Evolutionary conservation across 352 stramenopile species (phyloP).

Genomic region (Phytophthora tentaculata): DNA sequence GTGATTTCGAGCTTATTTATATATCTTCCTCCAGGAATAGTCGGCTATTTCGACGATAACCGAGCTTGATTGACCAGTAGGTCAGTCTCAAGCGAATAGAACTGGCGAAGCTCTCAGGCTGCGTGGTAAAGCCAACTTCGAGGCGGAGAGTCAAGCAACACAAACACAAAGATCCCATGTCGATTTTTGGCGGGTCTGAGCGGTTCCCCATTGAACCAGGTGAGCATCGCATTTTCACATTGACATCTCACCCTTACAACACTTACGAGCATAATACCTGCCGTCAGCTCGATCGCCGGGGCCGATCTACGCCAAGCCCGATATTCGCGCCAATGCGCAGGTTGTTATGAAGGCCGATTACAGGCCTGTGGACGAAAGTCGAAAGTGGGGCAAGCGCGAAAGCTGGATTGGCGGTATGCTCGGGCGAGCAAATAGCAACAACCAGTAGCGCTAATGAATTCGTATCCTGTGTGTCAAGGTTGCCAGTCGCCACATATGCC

Average conservation of each 20-base stretch:
- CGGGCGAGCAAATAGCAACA: neutral
- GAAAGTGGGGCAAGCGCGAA: constrained; percentile 78
- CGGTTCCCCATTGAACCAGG: constrained; percentile 75
- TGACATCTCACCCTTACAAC: neutral
- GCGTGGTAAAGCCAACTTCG: too few species aligned
- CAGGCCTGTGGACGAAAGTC: constrained; percentile 64
- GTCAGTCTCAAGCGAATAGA: too few species aligned
- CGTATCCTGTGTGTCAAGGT: constrained; percentile 19
- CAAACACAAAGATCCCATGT: constrained; percentile 43
- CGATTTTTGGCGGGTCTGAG: constrained; percentile 83
- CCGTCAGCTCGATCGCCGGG: constrained; percentile 64
- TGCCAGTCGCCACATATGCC: constrained; percentile 56
- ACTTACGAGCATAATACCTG: neutral
- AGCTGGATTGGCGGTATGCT: constrained; percentile 79
- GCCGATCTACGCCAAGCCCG: constrained; percentile 72
- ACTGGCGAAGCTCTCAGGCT: too few species aligned
- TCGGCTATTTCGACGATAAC: constrained; percentile 30
- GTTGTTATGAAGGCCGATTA: constrained; percentile 82
- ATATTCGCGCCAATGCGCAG: constrained; percentile 61
- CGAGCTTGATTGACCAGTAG: neutral
- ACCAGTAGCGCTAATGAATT: neutral
- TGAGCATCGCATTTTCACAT: constrained; percentile 21
- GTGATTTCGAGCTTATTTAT: too few species aligned
- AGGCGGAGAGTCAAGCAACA: neutral
- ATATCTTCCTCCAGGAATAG: constrained; percentile 24